Percentiles rank a stretch among this genome's conserved stretches.
phyloP scores from a whole-genome alignment of 1,284 basidiomycete genomes.

The Heliocybe sulcata region DNA sequence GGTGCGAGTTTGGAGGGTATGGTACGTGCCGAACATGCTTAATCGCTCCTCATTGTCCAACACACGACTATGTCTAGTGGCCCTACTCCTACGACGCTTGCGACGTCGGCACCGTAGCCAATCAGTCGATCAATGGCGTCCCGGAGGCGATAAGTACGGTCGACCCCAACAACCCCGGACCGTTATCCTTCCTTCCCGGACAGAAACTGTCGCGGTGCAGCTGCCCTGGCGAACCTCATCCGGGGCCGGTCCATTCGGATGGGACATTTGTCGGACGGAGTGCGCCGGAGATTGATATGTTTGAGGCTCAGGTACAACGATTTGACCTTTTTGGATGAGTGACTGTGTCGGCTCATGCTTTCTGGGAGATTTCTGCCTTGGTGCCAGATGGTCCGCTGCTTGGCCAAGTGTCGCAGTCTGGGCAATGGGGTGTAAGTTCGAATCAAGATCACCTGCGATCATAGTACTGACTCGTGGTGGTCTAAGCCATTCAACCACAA shows the following conservation, averaged over 20 bases:
- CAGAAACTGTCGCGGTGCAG: conserved; percentile 79
- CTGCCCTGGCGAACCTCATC: conserved; percentile 76
- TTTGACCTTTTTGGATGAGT: background rate
- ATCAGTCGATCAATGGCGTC: conserved; percentile 35
- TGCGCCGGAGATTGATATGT: conserved; percentile 82
- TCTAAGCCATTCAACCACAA: conserved; percentile 11
- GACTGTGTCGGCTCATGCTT: background rate
- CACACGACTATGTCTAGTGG: conserved; percentile 22
- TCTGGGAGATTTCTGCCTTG: background rate
- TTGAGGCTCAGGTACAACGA: conserved; percentile 58
- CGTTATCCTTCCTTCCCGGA: conserved; percentile 68
- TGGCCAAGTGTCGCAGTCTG: conserved; percentile 17
- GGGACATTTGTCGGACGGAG: conserved; percentile 68
- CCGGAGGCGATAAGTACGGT: conserved; percentile 34
- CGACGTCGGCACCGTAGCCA: conserved; percentile 52
- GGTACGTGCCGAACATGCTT: conserved; percentile 16
- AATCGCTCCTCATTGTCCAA: conserved; percentile 21
- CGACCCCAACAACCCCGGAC: conserved; percentile 23
- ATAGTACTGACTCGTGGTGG: background rate
- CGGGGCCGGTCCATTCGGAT: conserved; percentile 60
- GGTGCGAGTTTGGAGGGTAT: conserved; percentile 55
- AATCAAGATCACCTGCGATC: background rate
- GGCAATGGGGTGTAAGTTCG: conserved; percentile 12
- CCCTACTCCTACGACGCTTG: conserved; percentile 45
- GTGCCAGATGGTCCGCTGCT: background rate